These are phyloP conservation scores for Fusarium globosum DNA, from an alignment of 2,329 filamentous ascomycete species.

Conservation along the genomic window DNA sequence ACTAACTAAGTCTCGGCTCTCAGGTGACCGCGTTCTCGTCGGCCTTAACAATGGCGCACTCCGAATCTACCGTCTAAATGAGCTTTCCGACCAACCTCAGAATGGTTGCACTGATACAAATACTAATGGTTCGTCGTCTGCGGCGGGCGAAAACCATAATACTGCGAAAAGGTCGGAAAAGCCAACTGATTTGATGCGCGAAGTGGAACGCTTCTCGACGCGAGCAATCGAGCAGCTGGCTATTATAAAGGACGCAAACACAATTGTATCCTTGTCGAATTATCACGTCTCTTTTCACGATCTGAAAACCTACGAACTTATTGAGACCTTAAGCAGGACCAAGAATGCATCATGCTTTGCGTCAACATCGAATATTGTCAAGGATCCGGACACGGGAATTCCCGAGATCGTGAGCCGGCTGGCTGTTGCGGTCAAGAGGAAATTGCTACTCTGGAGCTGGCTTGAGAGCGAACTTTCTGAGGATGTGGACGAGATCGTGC, in stretches of 20 bases:
- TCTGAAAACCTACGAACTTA: constrained; percentile 82
- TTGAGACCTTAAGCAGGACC: constrained; percentile 82
- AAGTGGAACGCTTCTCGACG: constrained; percentile 93
- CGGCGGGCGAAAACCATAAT: constrained; percentile 45
- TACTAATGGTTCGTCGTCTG: constrained; percentile 43
- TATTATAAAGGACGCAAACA: constrained; percentile 93
- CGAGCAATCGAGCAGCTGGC: constrained; percentile 93
- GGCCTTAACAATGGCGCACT: constrained; percentile 90
- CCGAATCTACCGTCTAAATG: constrained; percentile 91
- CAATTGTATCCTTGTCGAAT: constrained; percentile 90
- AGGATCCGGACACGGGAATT: constrained; percentile 86
- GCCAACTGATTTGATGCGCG: constrained; percentile 85
- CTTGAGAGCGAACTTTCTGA: constrained; percentile 88
- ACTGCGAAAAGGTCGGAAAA: constrained; percentile 54
- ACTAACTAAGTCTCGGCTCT: constrained; percentile 17
- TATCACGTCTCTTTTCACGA: constrained; percentile 91
- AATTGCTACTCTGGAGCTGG: constrained; percentile 93
- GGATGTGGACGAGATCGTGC: constrained; percentile 79
- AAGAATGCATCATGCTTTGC: constrained; percentile 92
- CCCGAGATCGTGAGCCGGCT: constrained; percentile 92
- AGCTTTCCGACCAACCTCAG: constrained; percentile 57
- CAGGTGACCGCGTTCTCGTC: constrained; percentile 89
- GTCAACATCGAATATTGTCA: constrained; percentile 94
- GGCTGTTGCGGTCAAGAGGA: constrained; percentile 92
- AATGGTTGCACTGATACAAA: constrained; percentile 49